Conservation (phyloP, 345 rosid species). For the Citrus mangshanensis region DNA sequence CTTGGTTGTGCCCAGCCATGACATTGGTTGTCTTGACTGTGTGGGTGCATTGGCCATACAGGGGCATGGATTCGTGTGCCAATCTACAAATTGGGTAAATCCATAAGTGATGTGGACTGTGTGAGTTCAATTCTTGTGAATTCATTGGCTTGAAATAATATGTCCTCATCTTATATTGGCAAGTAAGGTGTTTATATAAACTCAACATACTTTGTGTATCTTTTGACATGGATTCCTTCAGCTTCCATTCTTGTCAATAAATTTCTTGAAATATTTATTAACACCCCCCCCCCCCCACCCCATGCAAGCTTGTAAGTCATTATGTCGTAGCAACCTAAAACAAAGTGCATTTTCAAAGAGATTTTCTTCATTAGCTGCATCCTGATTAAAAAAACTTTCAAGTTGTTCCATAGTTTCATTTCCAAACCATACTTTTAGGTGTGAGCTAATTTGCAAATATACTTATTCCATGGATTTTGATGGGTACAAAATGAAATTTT, state of each 20-base stretch:
- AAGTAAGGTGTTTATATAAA: conserved; percentile 21
- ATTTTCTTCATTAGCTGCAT: not conserved
- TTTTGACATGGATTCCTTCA: conserved; percentile 5
- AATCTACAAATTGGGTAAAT: not conserved
- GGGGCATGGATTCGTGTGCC: not conserved
- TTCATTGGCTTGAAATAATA: conserved; percentile 10
- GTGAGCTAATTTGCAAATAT: no score
- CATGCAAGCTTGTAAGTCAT: not conserved
- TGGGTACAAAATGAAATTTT: no score
- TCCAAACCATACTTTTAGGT: not conserved
- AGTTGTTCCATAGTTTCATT: conserved; percentile 6
- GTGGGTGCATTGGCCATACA: no score
- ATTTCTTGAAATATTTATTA: conserved; percentile 12
- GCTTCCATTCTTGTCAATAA: conserved; percentile 13
- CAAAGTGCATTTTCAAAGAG: conserved; percentile 10
- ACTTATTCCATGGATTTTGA: no score
- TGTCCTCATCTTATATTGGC: conserved; percentile 1
- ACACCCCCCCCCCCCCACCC: conserved; percentile 13
- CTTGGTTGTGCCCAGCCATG: not conserved
- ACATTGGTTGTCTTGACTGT: conserved; percentile 2
- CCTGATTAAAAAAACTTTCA: not conserved
- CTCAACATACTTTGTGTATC: conserved; percentile 14
- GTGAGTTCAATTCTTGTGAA: conserved; percentile 8
- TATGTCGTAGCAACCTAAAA: conserved; percentile 22
- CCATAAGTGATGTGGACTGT: not conserved